Evolutionary conservation across 2,329 filamentous ascomycete species (phyloP), one percentile per base, ranked within the genome.

Genomic region (Huntiella decipiens): DNA sequence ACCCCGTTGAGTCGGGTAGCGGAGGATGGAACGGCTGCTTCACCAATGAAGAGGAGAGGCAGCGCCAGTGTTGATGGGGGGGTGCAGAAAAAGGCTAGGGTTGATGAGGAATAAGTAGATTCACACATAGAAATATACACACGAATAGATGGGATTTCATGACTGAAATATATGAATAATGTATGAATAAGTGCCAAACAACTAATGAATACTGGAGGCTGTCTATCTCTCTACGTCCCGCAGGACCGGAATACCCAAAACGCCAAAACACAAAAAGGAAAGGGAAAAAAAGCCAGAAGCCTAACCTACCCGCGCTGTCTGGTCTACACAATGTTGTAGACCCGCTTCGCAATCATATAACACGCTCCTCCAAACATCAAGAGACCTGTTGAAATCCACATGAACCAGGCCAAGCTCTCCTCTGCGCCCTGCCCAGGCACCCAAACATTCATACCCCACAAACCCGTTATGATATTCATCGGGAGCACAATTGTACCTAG

Each of bases 361-460:
- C 87, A 92, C 4, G 68, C 70, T 22, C 87, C 57, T 0, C 86
- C 91, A 61, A 96, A 96, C 13, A 74, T 58, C 2, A 93, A 48
- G 39, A 96, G 61, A 0, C 82, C 82, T 1, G 68, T 81, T 1
- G 86, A 91, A 55, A 79, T 76, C 47, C 68, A 75, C 58, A 70
- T 74, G 59, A 87, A 91, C 82, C 82, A 91, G 17, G 65, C 66
- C 44, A 88, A 63, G 55, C 81, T 81, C 12, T 69, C 71, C 52
- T 92, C 85, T 49, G 77, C 66, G 39, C 88, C 80, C 60, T 96
- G 88, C 1, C 91, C 91, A 0, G 91, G 91, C 0, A 98, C 91
- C 68, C 84, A 85, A 33, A 88, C 82, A 67, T 98, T 98, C 88
- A 96, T 96, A 44, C 88, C 91, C 87, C 88, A 98, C 56, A 96